Evolutionary conservation across 2,329 filamentous ascomycete genomes (phyloP), one percentile per base, ranked within the genome.

Genomic region (Canariomyces notabilis): DNA sequence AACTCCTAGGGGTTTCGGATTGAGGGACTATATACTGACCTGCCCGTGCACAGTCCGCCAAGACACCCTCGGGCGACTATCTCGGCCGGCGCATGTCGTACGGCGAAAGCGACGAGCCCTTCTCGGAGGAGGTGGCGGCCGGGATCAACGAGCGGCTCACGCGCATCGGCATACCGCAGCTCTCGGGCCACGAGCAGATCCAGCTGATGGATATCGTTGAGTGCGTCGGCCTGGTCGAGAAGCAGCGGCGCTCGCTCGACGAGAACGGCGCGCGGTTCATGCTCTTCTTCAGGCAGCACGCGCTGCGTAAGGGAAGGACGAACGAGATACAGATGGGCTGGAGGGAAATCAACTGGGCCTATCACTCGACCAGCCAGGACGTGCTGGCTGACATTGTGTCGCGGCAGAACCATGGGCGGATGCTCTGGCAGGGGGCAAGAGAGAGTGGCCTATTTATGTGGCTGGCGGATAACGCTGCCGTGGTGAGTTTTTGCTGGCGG

Each of bases 391-490:
- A 95, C 62, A 83, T 95, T 57, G 85, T 95, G 8, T 82, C 83
- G 9, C 74, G 80, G 16, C 88, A 94, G 58, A 89, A 85, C 57
- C 85, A 89, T 53, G 84, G 85, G 1, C 83, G 80, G 49, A 75
- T 97, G 70, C 70, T 84, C 6, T 98, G 93, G 93, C 79, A 85
- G 52, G 78, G 90, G 57, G 93, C 91, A 1, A 77, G 85, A 37
- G 85, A 94, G 61, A 88, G 85, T 55, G 93, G 93, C 9, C 76
- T 97, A 45, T 96, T 95, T 61, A 91, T 96, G 82, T 98, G 93
- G 91, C 75, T 98, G 53, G 80, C 82, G 0, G 90, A 96, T 64
- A 66, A 75, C 15, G 78, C 76, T 44, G 82, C 89, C 18, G 71
- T 97, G 62, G 88, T 93, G 74, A 65, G 82, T 64, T n/a, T n/a